phyloP scores from a whole-genome alignment of 2,329 filamentous ascomycete species.

The Nothomitra cinnamomea region DNA sequence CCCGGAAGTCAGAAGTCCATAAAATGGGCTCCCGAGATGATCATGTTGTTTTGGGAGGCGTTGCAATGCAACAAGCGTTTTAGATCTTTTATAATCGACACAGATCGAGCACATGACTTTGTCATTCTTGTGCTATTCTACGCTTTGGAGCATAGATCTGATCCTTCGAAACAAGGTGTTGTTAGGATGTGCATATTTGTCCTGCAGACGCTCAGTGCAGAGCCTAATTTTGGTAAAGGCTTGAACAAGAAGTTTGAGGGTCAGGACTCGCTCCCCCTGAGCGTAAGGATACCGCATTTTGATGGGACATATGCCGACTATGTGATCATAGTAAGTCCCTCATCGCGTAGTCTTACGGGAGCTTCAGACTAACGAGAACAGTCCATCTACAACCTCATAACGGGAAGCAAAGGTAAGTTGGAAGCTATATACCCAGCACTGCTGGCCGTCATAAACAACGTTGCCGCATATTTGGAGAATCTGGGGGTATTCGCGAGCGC shows the following conservation, averaged over 20 bases:
- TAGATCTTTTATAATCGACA: slow-evolving; percentile 91
- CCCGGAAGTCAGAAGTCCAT: slow-evolving; percentile 65
- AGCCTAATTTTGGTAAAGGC: slow-evolving; percentile 75
- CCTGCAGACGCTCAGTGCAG: slow-evolving; percentile 84
- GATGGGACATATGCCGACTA: slow-evolving; percentile 86
- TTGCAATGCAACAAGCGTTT: slow-evolving; percentile 97
- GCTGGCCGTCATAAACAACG: slow-evolving; percentile 83
- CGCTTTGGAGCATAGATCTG: slow-evolving; percentile 72
- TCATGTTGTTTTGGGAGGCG: slow-evolving; percentile 95
- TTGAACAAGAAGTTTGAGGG: slow-evolving; percentile 79
- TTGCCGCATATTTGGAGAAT: slow-evolving; percentile 67
- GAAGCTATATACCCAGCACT: slow-evolving; percentile 85
- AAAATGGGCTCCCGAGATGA: slow-evolving; percentile 84
- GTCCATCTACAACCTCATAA: slow-evolving; percentile 86
- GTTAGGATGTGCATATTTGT: slow-evolving; percentile 97
- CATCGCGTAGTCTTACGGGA: not conserved
- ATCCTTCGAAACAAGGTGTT: slow-evolving; percentile 75
- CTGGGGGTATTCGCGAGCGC: slow-evolving; percentile 59
- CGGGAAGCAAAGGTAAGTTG: slow-evolving; percentile 74
- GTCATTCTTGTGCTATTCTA: slow-evolving; percentile 83
- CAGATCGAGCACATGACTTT: slow-evolving; percentile 83
- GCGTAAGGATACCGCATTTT: slow-evolving; percentile 71
- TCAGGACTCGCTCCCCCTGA: slow-evolving; percentile 70
- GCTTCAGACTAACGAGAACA: slow-evolving; percentile 20
- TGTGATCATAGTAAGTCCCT: slow-evolving; percentile 55